Base-by-base conservation (phyloP, 2,329 filamentous ascomycete species). In the Fusarium caatingaense region DNA sequence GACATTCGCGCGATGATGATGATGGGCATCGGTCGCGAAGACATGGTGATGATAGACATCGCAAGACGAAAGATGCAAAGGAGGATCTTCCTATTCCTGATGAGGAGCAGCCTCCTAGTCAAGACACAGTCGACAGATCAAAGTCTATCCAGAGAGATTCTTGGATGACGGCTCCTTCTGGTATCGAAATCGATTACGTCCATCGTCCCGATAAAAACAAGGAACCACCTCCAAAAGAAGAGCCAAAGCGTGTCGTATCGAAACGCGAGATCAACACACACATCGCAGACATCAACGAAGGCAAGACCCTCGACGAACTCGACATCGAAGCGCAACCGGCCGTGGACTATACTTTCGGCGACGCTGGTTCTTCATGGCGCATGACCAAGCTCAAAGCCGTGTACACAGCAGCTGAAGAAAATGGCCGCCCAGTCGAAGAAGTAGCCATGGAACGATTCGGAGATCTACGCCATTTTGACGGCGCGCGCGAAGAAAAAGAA, bases 381-480 rank as follows among this genome's bases (percentile, higher is more conserved):
- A 97, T 99, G 94, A 97, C 92, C 8, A 98, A 94, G 79, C 87
- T 99, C 32, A 94, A 92, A 71, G 92, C 90, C 13, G 93, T 97
- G 3, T 97, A 97, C 78, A 87, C 88, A 27, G 87, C 91, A 56
- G 93, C 94, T 0, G 86, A 97, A 72, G 91, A 96, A 73, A 90
- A 84, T 1, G 90, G 90, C 0, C 86, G 86, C n/a, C 75, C 88
- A 0, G 85, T 97, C 1, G 95, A 98, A 9, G 93, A 97, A 2
- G 84, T 98, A 50, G 96, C 94, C 0, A 74, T 92, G 40, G 92
- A 97, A 72, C 87, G 93, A 15, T 98, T 92, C 76, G 95, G 94
- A 3, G 89, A 89, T 70, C 77, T 99, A 18, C 87, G 90, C 27
- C 91, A 92, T 16, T 99, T 98, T 75, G 96, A 99, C 75, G 92